Percentiles rank a stretch among this genome's conserved stretches.
Evolutionary conservation across 345 rosid species (phyloP).

Genomic region (Laguncularia racemosa): DNA sequence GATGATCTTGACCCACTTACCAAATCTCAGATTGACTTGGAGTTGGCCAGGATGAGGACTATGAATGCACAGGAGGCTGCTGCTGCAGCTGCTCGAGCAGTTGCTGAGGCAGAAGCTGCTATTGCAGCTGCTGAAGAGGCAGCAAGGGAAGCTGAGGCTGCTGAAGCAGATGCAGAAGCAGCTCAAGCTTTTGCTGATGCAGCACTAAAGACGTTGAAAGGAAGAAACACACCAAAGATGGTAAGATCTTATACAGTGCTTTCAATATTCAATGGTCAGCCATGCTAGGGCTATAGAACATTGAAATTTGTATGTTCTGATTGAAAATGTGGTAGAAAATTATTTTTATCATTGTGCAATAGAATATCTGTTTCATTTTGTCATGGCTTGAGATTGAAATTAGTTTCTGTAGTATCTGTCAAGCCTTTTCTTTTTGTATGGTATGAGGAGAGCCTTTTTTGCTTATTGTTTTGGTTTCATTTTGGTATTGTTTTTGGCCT

Average conservation of each 20-base stretch:
- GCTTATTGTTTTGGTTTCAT: too few species aligned
- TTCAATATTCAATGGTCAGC: background rate
- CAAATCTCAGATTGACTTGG: constrained; percentile 69
- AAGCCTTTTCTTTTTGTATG: too few species aligned
- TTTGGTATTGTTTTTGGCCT: too few species aligned
- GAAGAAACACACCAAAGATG: constrained; percentile 46
- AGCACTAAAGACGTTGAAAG: constrained; percentile 65
- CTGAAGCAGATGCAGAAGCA: constrained; percentile 92
- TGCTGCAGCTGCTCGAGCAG: constrained; percentile 81
- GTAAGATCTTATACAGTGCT: constrained; percentile 17
- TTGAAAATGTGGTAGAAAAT: too few species aligned
- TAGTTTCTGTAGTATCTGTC: too few species aligned
- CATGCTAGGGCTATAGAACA: too few species aligned
- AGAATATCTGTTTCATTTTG: too few species aligned
- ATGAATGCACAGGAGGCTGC: constrained; percentile 86
- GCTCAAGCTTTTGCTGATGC: constrained; percentile 92
- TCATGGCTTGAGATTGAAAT: too few species aligned
- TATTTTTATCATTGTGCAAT: too few species aligned
- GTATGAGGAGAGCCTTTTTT: too few species aligned
- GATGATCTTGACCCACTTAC: constrained; percentile 46
- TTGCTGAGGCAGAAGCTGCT: constrained; percentile 90
- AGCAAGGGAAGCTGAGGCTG: constrained; percentile 87
- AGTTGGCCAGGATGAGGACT: constrained; percentile 71
- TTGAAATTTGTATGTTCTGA: too few species aligned
- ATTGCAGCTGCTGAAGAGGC: constrained; percentile 94